A percentile compares a stretch with the other conserved stretches of the same genome.
Evolutionary conservation across 495 filamentous ascomycete species (phyloP).

Genomic region (Daldinia grandis): DNA sequence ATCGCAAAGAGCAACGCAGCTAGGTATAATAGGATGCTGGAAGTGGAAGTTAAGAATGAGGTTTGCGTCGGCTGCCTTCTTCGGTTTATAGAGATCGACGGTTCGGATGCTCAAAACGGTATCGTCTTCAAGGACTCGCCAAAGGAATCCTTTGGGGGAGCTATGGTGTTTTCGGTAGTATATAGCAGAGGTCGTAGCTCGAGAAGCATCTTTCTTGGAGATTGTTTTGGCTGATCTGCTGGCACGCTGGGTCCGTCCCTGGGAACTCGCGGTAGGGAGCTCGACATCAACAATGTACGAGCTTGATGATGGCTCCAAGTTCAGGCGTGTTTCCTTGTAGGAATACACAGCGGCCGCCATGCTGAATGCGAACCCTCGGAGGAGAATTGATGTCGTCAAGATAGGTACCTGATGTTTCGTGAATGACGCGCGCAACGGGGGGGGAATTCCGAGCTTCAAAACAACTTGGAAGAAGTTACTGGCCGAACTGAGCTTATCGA

Average conservation of each 20-base stretch:
- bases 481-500: constrained; percentile 31
- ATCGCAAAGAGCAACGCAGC: constrained; percentile 83
- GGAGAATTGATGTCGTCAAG: constrained; percentile 15
- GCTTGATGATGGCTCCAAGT: constrained; percentile 76
- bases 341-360: constrained; percentile 61
- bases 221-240: constrained; percentile 51
- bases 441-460: constrained; percentile 30
- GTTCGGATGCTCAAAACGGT: constrained; percentile 83
- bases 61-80: constrained; percentile 69
- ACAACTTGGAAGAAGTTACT: constrained; percentile 16
- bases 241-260: constrained; percentile 44
- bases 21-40: constrained; percentile 70
- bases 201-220: constrained; percentile 63
- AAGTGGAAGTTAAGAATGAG: constrained; percentile 82
- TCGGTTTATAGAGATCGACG: constrained; percentile 79
- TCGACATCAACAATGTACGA: constrained; percentile 76
- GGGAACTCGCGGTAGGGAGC: constrained; percentile 62
- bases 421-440: constrained; percentile 20
- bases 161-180: constrained; percentile 79
- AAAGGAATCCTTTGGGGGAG: constrained; percentile 85
- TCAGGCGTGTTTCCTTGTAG: constrained; percentile 87
- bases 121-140: constrained; percentile 84
- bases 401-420: constrained; percentile 9
- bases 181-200: constrained; percentile 80
- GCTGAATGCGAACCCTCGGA: constrained; percentile 43